Conservation (phyloP, 805 yeast genomes). For the Cyberlindnera maritima region DNA sequence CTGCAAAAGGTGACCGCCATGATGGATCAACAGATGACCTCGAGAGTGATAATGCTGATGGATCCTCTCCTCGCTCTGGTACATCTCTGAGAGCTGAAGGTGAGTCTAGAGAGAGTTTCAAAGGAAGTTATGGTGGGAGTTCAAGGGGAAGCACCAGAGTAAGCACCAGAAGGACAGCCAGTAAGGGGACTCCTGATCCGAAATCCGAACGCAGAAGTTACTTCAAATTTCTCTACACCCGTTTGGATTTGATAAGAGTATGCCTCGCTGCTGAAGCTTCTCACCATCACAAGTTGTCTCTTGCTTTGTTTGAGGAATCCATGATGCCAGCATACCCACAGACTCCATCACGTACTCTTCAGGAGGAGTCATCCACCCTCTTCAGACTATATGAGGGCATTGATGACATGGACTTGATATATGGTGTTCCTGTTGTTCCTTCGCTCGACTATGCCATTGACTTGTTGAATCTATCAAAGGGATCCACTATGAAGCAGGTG, state of each 20-base stretch:
- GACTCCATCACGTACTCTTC: neutral
- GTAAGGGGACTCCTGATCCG: neutral
- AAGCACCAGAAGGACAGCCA: neutral
- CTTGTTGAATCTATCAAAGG: slow-evolving; percentile 33
- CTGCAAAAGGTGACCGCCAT: slow-evolving; percentile 11
- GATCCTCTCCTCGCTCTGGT: neutral
- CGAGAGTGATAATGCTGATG: neutral
- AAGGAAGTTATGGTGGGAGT: neutral
- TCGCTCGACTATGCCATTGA: slow-evolving; percentile 50
- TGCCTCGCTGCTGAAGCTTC: slow-evolving; percentile 25
- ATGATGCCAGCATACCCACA: slow-evolving; percentile 7
- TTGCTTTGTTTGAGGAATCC: slow-evolving; percentile 35
- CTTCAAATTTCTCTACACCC: slow-evolving; percentile 4
- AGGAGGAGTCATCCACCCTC: slow-evolving; percentile 18
- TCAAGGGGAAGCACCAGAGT: neutral
- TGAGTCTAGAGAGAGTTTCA: neutral
- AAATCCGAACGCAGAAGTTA: neutral
- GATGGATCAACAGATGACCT: slow-evolving; percentile 3
- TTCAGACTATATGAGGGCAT: slow-evolving; percentile 46
- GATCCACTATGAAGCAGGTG: slow-evolving; percentile 39
- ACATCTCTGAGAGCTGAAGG: neutral
- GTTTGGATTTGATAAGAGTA: slow-evolving; percentile 21
- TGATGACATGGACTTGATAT: slow-evolving; percentile 59
- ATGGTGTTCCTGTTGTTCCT: slow-evolving; percentile 62
- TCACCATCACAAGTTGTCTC: slow-evolving; percentile 30